These are phyloP conservation scores for Xylariales sp. DNA, from an alignment of 2,329 filamentous ascomycete genomes.

Conservation along the genomic window DNA sequence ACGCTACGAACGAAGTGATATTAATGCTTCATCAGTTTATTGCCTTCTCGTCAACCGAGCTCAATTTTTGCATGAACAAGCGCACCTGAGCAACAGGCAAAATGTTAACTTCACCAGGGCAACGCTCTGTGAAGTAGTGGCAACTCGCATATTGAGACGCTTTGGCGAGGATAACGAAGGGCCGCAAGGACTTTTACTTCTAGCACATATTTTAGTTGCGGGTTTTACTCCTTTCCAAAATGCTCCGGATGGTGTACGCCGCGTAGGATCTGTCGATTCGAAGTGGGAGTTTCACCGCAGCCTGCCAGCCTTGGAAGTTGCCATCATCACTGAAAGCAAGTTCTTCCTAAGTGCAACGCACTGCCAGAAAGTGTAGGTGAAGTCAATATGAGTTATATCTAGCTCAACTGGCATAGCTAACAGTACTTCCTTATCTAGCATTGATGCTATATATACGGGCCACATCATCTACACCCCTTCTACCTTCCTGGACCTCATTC, in stretches of 20 bases:
- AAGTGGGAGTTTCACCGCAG: constrained; percentile 51
- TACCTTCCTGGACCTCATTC: constrained; percentile 77
- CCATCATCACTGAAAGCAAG: constrained; percentile 79
- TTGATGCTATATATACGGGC: constrained; percentile 78
- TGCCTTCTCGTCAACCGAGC: constrained; percentile 78
- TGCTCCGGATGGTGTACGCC: constrained; percentile 63
- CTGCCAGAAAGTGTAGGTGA: constrained; percentile 66
- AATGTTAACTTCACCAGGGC: constrained; percentile 78
- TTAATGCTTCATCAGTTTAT: constrained; percentile 68
- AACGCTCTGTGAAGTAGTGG: constrained; percentile 75
- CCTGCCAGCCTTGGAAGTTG: constrained; percentile 75
- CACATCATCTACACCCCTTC: constrained; percentile 79
- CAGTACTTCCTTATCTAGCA: no score
- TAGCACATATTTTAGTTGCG: constrained; percentile 76
- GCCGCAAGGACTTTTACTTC: constrained; percentile 63
- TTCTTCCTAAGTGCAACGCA: constrained; percentile 72
- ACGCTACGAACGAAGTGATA: no score
- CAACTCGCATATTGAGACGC: constrained; percentile 70
- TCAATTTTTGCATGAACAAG: constrained; percentile 75
- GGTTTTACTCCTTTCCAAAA: constrained; percentile 85
- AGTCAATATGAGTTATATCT: no score
- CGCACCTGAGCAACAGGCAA: constrained; percentile 70
- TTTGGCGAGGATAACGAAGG: constrained; percentile 76
- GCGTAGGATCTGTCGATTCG: constrained; percentile 47
- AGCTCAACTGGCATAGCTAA: no score